Percentiles rank a stretch among this genome's conserved stretches.
Evolutionary conservation across 768 basidiomycete genomes (phyloP).

Genomic region (Suillus subalutaceus): DNA sequence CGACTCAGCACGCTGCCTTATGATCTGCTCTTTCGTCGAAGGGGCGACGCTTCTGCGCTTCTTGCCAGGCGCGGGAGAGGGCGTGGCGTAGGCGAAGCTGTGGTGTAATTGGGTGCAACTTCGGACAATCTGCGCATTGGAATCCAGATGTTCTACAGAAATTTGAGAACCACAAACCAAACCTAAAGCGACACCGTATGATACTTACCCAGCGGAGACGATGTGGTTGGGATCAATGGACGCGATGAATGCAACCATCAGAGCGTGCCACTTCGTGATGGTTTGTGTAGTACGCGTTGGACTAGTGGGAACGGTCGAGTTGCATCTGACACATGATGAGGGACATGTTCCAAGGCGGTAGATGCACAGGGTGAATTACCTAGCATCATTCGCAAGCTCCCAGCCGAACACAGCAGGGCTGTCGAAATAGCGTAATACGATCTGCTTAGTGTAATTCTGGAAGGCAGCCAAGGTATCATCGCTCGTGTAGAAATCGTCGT

Average conservation of each 20-base stretch:
- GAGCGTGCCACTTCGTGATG: slow-evolving; percentile 53
- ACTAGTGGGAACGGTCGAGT: slow-evolving; percentile 28
- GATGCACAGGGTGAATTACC: not conserved
- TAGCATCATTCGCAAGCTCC: slow-evolving; percentile 40
- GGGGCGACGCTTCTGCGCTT: slow-evolving; percentile 45
- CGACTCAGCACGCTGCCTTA: slow-evolving; percentile 51
- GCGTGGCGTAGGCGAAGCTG: slow-evolving; percentile 37
- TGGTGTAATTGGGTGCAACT: slow-evolving; percentile 47
- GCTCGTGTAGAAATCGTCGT: slow-evolving; percentile 66
- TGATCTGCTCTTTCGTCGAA: slow-evolving; percentile 48
- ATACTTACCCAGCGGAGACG: slow-evolving; percentile 36
- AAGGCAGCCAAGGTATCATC: slow-evolving; percentile 44
- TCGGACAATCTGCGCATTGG: slow-evolving; percentile 57
- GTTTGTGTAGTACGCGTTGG: slow-evolving; percentile 52
- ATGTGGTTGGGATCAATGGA: slow-evolving; percentile 62
- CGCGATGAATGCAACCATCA: slow-evolving; percentile 65
- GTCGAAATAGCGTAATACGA: slow-evolving; percentile 44
- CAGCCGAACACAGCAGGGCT: slow-evolving; percentile 62
- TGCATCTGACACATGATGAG: slow-evolving; percentile 4
- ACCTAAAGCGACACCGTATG: not conserved
- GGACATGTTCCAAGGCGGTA: slow-evolving; percentile 4
- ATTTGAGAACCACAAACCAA: not conserved
- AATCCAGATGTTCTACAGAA: slow-evolving; percentile 54
- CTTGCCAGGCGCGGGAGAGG: slow-evolving; percentile 42
- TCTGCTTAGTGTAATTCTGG: slow-evolving; percentile 42